phyloP scores from a whole-genome alignment of 176 grass and related monocot species.

The Paspalum notatum region DNA sequence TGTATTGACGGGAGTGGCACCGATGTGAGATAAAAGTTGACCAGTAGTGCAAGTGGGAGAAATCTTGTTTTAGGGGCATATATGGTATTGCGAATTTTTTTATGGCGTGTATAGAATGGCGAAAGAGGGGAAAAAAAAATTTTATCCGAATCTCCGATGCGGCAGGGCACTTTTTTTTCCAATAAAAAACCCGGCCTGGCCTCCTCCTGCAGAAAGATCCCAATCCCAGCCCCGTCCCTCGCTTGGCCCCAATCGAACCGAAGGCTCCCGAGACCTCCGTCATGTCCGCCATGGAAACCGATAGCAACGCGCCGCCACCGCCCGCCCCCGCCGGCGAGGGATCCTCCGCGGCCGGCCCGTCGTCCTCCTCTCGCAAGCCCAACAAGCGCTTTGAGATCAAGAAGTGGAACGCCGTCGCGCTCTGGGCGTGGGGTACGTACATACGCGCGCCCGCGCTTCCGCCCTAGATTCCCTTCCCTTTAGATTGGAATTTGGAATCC shows the following conservation, averaged over 20 bases:
- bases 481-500: constrained; percentile 12
- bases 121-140: no score
- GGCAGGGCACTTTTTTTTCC: not conserved
- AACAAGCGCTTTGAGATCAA: constrained; percentile 99
- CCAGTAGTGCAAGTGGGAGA: no score
- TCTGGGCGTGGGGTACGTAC: constrained; percentile 93
- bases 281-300: constrained; percentile 92
- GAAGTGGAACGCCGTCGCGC: constrained; percentile 99
- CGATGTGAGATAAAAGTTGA: no score
- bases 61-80: no score
- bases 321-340: constrained; percentile 61
- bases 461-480: not conserved
- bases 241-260: not conserved
- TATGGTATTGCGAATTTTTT: no score
- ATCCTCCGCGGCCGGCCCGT: constrained; percentile 45
- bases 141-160: not conserved
- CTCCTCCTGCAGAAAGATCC: not conserved
- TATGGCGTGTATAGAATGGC: no score
- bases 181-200: constrained; percentile 16
- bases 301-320: constrained; percentile 60
- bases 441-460: not conserved
- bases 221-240: not conserved
- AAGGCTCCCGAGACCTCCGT: constrained; percentile 20
- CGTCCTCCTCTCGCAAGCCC: constrained; percentile 67
- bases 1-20: no score